phyloP scores from a whole-genome alignment of 1,139 yeast species.

The Taphrina deformans region DNA sequence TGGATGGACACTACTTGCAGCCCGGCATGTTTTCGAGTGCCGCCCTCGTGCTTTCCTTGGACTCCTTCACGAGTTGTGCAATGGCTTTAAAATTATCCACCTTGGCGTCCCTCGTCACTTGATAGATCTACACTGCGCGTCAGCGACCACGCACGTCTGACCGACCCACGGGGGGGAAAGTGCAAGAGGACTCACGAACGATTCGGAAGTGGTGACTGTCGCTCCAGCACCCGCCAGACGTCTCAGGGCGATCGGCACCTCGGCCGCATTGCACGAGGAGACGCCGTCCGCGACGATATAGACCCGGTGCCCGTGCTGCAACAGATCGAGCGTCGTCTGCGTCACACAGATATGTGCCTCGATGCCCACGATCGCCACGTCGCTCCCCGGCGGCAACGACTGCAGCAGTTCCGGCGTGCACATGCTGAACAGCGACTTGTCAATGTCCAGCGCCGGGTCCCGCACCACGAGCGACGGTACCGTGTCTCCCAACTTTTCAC shows the following conservation, averaged over 20 bases:
- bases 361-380: constrained; percentile 43
- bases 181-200: constrained; percentile 12
- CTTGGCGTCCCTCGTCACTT: constrained; percentile 48
- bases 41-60: constrained; percentile 36
- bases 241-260: constrained; percentile 42
- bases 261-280: constrained; percentile 41
- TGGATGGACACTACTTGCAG: not conserved
- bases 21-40: constrained; percentile 39
- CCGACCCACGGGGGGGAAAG: not conserved
- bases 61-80: constrained; percentile 40
- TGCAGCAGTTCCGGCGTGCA: constrained; percentile 40
- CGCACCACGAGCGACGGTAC: constrained; percentile 41
- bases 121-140: constrained; percentile 39
- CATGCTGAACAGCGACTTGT: constrained; percentile 43
- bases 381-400: constrained; percentile 38
- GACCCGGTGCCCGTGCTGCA: constrained; percentile 42
- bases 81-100: constrained; percentile 39
- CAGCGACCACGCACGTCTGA: too few relatives aligned
- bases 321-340: constrained; percentile 42
- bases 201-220: constrained; percentile 44
- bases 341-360: constrained; percentile 43
- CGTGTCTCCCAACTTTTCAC: constrained; percentile 42
- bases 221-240: constrained; percentile 42
- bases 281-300: constrained; percentile 43
- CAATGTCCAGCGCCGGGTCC: constrained; percentile 39